Base-by-base conservation (phyloP, 257 asterid genomes). In the Hygrophila difformis region DNA sequence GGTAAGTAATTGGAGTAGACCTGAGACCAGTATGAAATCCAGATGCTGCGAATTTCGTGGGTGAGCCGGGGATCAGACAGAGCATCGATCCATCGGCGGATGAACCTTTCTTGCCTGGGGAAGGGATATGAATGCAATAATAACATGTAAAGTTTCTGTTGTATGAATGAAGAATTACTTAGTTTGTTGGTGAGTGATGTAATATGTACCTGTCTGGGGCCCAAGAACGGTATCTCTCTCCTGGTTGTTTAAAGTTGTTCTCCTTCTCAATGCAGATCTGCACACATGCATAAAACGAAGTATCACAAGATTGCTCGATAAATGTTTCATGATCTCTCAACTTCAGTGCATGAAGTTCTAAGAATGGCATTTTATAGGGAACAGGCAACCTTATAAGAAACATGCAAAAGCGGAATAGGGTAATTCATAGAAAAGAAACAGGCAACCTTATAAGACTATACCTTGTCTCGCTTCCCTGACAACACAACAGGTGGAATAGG, bases 191-290 rank as follows among this genome's bases (percentile, higher is more conserved):
- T 15, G 43, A 13, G 59, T 18, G 39, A 49, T 33, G 13, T n/a
- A n/a, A n/a, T n/a, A n/a, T n/a, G n/a, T 66, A 76, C 85, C 85
- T 72, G 57, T 76, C 78, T 3, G 73, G 64, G 29, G 49, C 33
- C 44, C 59, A 72, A 31, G 85, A 76, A 42, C 78, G 70, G 72
- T 76, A 76, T 63, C 76, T 72, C 51, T 76, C 81, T 15, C 85
- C 85, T 12, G 85, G 76, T 55, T 72, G 74, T 66, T 76, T 76
- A 36, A 76, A 76, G 76, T 76, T 73, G 64, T 76, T 76, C 66
- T 76, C 85, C 63, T 76, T 76, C 29, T 53, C 65, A 23, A 72
- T 76, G 61, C 71, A 47, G 51, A 55, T 12, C 85, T 76, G 59
- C 60, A 65, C 33, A 1, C 10, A 48, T 33, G n/a, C 4, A 33